Evolutionary conservation across 2,329 filamentous ascomycete species (phyloP).

Genomic region (Calonectria pseudoturangicola): DNA sequence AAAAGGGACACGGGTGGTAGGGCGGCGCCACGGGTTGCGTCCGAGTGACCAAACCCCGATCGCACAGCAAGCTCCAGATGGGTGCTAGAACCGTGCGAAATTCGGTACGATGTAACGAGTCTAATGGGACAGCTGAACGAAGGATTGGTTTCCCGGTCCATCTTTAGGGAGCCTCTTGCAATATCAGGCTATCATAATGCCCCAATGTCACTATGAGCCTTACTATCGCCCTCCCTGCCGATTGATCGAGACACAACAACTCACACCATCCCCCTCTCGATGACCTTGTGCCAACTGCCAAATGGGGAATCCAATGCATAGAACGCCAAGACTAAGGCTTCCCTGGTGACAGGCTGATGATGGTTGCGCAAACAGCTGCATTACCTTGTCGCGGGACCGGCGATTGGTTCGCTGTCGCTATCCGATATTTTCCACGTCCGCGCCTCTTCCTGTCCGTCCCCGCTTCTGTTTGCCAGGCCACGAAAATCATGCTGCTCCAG

Average conservation of each 20-base stretch:
- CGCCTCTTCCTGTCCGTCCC: slow-evolving; percentile 14
- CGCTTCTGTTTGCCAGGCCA: neutral
- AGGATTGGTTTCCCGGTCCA: neutral
- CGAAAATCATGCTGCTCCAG: neutral
- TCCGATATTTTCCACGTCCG: neutral
- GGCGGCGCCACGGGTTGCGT: neutral
- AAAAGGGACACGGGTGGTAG: neutral
- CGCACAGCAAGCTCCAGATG: neutral
- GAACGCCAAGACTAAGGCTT: slow-evolving; percentile 3
- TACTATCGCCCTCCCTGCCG: neutral
- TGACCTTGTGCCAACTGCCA: slow-evolving; percentile 5
- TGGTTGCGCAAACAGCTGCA: slow-evolving; percentile 14
- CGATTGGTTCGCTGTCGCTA: neutral
- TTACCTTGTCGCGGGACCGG: neutral
- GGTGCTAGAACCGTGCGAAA: neutral
- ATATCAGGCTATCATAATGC: neutral
- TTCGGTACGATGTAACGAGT: neutral
- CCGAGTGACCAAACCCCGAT: neutral
- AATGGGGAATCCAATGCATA: slow-evolving; percentile 17
- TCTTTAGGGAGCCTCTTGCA: neutral
- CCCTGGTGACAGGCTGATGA: slow-evolving; percentile 8
- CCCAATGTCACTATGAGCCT: neutral
- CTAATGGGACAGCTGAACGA: neutral
- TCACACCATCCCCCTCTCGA: neutral
- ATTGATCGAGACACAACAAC: neutral